These are phyloP conservation scores for Peniophora sp. DNA, from an alignment of 1,284 basidiomycete species.

Conservation along the genomic window DNA sequence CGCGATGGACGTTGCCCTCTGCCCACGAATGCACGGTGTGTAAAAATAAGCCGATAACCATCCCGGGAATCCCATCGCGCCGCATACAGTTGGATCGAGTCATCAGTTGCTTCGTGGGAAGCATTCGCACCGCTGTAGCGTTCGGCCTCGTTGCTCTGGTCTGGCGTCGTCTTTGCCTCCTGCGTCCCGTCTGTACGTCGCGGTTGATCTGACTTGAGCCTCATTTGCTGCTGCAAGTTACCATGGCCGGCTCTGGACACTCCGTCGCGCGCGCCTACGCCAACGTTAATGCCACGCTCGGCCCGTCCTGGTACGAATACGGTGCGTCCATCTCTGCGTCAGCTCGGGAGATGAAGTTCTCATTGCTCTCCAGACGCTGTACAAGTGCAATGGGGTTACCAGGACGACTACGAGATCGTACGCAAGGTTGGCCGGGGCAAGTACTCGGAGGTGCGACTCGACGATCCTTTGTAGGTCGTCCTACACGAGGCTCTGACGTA, in stretches of 20 bases:
- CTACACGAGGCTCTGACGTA: conserved; percentile 2
- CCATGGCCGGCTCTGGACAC: conserved; percentile 3
- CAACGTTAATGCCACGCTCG: conserved; percentile 67
- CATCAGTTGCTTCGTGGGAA: too few species aligned
- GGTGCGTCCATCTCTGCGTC: conserved; percentile 33
- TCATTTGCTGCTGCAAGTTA: too few species aligned
- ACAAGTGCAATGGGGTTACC: conserved; percentile 90
- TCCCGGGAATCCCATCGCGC: too few species aligned
- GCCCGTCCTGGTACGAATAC: conserved; percentile 77
- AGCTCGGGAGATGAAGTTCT: conserved; percentile 9
- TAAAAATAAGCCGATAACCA: too few species aligned
- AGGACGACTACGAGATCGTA: conserved; percentile 98
- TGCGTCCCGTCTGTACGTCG: too few species aligned
- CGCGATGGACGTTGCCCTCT: too few species aligned
- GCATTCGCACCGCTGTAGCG: too few species aligned
- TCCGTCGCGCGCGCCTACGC: conserved; percentile 71
- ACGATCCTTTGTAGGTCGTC: conserved; percentile 4
- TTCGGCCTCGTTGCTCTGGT: too few species aligned
- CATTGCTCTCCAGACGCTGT: conserved; percentile 64
- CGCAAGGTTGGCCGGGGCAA: conserved; percentile 96
- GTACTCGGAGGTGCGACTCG: conserved; percentile 75
- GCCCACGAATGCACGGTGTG: too few species aligned
- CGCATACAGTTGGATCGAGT: too few species aligned
- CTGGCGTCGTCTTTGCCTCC: too few species aligned
- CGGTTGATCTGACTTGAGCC: too few species aligned